phyloP scores from a whole-genome alignment of 2,329 filamentous ascomycete genomes.

The Escovopsis sp. region DNA sequence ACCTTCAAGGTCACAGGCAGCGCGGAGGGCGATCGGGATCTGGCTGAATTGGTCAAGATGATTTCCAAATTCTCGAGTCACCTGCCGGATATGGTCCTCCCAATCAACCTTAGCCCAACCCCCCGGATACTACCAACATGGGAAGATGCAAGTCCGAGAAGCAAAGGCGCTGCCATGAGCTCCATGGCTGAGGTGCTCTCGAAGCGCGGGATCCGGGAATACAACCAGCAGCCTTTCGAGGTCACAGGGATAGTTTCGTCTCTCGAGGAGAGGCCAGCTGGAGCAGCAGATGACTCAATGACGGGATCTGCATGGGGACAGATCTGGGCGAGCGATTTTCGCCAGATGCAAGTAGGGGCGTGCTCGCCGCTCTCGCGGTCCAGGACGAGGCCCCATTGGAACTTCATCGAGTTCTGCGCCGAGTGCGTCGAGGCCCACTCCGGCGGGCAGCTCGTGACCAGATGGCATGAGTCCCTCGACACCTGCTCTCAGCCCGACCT shows the following conservation, averaged over 20 bases:
- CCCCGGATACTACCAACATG: slow-evolving; percentile 36
- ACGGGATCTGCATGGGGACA: not conserved
- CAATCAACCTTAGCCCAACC: slow-evolving; percentile 53
- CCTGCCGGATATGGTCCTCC: slow-evolving; percentile 70
- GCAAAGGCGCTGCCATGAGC: slow-evolving; percentile 10
- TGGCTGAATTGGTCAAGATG: slow-evolving; percentile 43
- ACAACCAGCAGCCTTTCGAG: slow-evolving; percentile 1
- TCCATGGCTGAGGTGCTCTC: slow-evolving; percentile 16
- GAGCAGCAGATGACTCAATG: not conserved
- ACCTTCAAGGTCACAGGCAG: slow-evolving; percentile 20
- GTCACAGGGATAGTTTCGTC: not conserved
- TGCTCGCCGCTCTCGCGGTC: slow-evolving; percentile 49
- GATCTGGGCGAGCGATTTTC: slow-evolving; percentile 15
- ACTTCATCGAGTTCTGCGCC: slow-evolving; percentile 47
- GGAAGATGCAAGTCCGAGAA: slow-evolving; percentile 31
- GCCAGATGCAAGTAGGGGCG: slow-evolving; percentile 28
- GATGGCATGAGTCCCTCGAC: slow-evolving; percentile 50
- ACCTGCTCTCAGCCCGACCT: slow-evolving; percentile 68
- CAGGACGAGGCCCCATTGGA: slow-evolving; percentile 44
- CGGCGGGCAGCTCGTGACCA: slow-evolving; percentile 46
- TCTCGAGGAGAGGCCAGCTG: not conserved
- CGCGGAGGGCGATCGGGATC: slow-evolving; percentile 16
- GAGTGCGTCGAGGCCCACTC: slow-evolving; percentile 50
- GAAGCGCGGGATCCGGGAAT: slow-evolving; percentile 8
- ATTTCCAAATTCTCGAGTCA: slow-evolving; percentile 55